Percentiles rank a stretch among this genome's conserved stretches.
These are phyloP conservation scores for Strobilomyces confusus DNA, from an alignment of 768 basidiomycete species.

Conservation along the genomic window DNA sequence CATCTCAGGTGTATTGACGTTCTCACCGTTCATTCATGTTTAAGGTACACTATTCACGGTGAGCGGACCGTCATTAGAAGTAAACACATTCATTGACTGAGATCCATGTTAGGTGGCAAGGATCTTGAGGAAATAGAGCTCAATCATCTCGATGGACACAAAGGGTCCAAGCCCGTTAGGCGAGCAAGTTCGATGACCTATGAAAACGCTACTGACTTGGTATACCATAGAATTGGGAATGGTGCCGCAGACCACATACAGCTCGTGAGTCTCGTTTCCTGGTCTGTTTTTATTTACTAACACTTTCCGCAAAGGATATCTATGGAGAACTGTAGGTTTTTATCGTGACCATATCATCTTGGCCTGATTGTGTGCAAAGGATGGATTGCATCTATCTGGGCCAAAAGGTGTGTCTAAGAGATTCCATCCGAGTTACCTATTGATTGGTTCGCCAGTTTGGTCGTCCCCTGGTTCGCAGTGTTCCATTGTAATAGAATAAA, in stretches of 20 bases:
- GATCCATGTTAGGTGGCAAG: conserved; percentile 51
- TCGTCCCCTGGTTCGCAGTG: conserved; percentile 59
- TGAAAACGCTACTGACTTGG: background rate
- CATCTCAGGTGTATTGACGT: no score
- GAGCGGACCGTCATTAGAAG: background rate
- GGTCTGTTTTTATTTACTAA: background rate
- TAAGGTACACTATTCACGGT: conserved; percentile 86
- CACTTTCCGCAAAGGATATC: conserved; percentile 62
- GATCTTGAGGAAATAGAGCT: conserved; percentile 84
- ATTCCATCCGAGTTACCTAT: background rate
- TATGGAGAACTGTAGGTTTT: conserved; percentile 79
- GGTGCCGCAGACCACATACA: conserved; percentile 94
- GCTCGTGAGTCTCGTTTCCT: conserved; percentile 44
- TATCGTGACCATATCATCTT: background rate
- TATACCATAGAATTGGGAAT: conserved; percentile 69
- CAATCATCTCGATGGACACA: conserved; percentile 82
- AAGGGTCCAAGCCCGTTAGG: conserved; percentile 80
- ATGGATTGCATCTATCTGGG: conserved; percentile 97
- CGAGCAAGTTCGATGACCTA: conserved; percentile 11
- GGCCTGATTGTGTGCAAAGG: conserved; percentile 32
- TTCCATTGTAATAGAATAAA: background rate
- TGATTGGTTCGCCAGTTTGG: conserved; percentile 52
- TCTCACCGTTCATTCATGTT: background rate
- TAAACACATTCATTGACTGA: background rate
- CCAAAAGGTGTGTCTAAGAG: conserved; percentile 64